These are phyloP conservation scores for Camelina hispida DNA, from an alignment of 345 rosid species.

Conservation along the genomic window DNA sequence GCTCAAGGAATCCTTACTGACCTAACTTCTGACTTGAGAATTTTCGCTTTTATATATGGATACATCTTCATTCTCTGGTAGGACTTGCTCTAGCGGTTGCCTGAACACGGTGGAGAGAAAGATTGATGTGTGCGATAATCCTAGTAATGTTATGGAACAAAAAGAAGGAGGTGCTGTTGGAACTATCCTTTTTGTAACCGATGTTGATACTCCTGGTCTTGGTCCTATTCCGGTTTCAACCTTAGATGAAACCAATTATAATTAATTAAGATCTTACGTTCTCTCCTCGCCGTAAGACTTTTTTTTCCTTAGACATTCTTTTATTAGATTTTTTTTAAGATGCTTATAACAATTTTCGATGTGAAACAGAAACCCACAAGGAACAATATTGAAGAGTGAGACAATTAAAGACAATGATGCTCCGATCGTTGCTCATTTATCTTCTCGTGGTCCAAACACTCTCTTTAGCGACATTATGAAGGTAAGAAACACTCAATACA, in stretches of 20 bases:
- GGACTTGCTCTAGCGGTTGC: slow-evolving; percentile 41
- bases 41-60: neutral
- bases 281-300: slow-evolving; percentile 40
- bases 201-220: slow-evolving; percentile 37
- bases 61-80: slow-evolving; percentile 9
- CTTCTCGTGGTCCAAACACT: slow-evolving; percentile 58
- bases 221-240: slow-evolving; percentile 39
- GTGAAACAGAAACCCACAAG: slow-evolving; percentile 40
- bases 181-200: slow-evolving; percentile 20
- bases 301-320: slow-evolving; percentile 32
- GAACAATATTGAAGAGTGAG: slow-evolving; percentile 46
- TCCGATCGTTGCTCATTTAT: slow-evolving; percentile 51
- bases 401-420: slow-evolving; percentile 40
- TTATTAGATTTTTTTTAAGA: slow-evolving; percentile 17
- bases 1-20: neutral
- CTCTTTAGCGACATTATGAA: slow-evolving; percentile 55
- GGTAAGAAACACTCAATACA: slow-evolving; percentile 16
- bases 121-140: slow-evolving; percentile 46
- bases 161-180: slow-evolving; percentile 49
- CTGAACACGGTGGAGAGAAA: slow-evolving; percentile 48
- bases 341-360: neutral
- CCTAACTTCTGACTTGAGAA: slow-evolving; percentile 41
- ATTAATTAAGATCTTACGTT: slow-evolving; percentile 40
- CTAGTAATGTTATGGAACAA: neutral
- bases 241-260: slow-evolving; percentile 29